Evolutionary conservation across 2,329 filamentous ascomycete species (phyloP).

Genomic region (Didymella sp.): DNA sequence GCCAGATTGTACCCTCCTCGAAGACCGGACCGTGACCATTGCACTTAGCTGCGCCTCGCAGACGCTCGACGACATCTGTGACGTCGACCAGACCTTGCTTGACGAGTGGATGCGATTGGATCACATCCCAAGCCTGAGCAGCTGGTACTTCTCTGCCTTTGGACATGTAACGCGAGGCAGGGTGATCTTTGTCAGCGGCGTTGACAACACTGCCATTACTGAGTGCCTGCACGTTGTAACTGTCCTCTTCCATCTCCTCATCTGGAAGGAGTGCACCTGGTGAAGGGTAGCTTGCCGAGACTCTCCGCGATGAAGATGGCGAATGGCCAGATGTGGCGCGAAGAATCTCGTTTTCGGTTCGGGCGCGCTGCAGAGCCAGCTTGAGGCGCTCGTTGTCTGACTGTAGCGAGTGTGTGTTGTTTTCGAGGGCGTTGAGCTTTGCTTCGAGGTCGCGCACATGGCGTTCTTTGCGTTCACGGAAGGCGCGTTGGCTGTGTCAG

Average conservation of each 20-base stretch:
- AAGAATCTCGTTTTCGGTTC: constrained; percentile 91
- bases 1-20: constrained; percentile 73
- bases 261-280: constrained; percentile 42
- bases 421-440: constrained; percentile 79
- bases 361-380: constrained; percentile 80
- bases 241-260: constrained; percentile 31
- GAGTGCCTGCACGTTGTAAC: constrained; percentile 41
- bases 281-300: constrained; percentile 50
- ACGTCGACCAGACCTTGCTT: constrained; percentile 81
- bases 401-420: constrained; percentile 72
- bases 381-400: constrained; percentile 88
- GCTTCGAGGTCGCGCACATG: constrained; percentile 92
- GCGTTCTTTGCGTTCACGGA: constrained; percentile 92
- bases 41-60: constrained; percentile 78
- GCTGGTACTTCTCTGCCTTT: constrained; percentile 43
- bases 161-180: constrained; percentile 27
- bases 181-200: constrained; percentile 37
- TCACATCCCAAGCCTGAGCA: constrained; percentile 80
- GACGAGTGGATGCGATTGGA: constrained; percentile 80
- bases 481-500: constrained; percentile 81
- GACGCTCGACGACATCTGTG: constrained; percentile 76
- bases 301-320: constrained; percentile 52
- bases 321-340: constrained; percentile 71
- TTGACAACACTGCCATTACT: constrained; percentile 43
- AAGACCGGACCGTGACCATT: constrained; percentile 89